These are phyloP conservation scores for Coemansia sp. DNA, from an alignment of 192 early-diverging fungal genomes.

Conservation along the genomic window DNA sequence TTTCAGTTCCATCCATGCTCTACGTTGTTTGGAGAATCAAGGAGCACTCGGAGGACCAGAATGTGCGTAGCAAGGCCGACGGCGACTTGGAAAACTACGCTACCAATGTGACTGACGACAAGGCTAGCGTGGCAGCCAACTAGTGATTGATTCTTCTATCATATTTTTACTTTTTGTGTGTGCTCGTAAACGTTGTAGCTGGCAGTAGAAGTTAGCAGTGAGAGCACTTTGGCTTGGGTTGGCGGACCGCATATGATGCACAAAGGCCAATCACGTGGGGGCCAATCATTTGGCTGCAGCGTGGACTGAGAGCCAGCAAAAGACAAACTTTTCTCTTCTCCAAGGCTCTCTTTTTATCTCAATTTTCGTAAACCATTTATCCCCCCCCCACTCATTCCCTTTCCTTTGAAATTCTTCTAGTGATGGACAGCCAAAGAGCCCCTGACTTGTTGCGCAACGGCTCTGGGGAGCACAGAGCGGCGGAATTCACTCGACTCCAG, in stretches of 20 bases:
- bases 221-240: not conserved
- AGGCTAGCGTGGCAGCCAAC: not conserved
- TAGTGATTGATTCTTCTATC: not conserved
- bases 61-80: slow-evolving; percentile 8
- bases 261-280: not conserved
- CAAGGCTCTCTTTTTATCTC: not conserved
- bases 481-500: slow-evolving; percentile 40
- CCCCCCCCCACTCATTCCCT: not conserved
- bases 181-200: not conserved
- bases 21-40: slow-evolving; percentile 56
- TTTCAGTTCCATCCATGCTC: slow-evolving; percentile 53
- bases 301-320: not conserved
- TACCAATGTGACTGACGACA: not conserved
- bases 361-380: not conserved
- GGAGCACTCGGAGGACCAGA: slow-evolving; percentile 35
- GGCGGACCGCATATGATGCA: not conserved
- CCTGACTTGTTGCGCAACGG: not conserved
- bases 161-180: not conserved
- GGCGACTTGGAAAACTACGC: not conserved
- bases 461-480: not conserved
- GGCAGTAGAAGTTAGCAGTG: not conserved
- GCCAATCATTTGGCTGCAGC: not conserved
- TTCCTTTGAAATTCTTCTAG: not conserved
- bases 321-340: slow-evolving; percentile 2
- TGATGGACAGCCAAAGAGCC: slow-evolving; percentile 1